These are phyloP conservation scores for Solanum sitiens DNA, from an alignment of 257 asterid genomes.

Conservation along the genomic window DNA sequence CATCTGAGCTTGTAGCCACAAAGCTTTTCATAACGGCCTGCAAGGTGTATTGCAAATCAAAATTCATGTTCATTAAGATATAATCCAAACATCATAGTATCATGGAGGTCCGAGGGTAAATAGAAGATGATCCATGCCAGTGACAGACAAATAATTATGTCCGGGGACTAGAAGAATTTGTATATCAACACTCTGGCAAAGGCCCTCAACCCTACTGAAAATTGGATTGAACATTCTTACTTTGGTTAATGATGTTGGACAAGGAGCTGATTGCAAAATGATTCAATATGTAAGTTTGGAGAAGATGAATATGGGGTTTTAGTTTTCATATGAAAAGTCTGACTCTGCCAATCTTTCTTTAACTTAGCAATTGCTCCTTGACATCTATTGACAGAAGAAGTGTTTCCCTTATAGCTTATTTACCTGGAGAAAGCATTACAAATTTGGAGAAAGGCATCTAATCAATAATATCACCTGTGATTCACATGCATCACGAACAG, in stretches of 20 bases:
- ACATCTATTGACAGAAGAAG: neutral
- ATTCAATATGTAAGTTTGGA: neutral
- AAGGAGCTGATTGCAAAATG: neutral
- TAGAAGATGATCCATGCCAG: neutral
- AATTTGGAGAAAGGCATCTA: neutral
- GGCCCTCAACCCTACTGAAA: neutral
- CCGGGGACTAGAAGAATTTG: neutral
- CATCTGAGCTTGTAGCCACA: conserved; percentile 43
- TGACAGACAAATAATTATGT: neutral
- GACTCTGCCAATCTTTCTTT: neutral
- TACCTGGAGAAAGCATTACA: neutral
- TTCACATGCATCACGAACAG: conserved; percentile 67
- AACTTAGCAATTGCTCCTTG: neutral
- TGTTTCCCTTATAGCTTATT: neutral
- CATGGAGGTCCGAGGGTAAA: neutral
- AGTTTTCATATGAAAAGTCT: neutral
- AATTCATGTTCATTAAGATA: neutral
- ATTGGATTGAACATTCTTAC: neutral
- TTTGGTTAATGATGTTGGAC: neutral
- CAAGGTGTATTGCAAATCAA: neutral
- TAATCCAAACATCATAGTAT: neutral
- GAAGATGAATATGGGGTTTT: neutral
- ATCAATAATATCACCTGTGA: conserved; percentile 37
- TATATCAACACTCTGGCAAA: neutral
- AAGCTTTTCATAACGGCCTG: conserved; percentile 98